Percentiles rank a stretch among this genome's conserved stretches.
Evolutionary conservation across 345 rosid species (phyloP).

Genomic region (Eucalyptus caleyi): DNA sequence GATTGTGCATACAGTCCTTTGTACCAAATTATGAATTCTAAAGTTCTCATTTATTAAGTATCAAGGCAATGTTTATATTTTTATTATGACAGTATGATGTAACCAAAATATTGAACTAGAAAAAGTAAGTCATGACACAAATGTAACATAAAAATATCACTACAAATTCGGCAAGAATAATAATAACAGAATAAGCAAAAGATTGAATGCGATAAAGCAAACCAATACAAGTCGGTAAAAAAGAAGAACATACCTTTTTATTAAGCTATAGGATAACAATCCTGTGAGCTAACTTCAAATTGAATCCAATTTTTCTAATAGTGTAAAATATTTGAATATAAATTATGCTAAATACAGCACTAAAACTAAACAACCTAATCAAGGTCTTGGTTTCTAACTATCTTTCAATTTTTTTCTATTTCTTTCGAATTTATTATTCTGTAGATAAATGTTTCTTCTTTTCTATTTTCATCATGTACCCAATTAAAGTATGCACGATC

Average conservation of each 20-base stretch:
- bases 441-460: no score
- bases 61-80: background rate
- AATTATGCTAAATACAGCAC: background rate
- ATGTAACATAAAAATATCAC: background rate
- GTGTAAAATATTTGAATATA: no score
- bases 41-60: no score
- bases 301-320: background rate
- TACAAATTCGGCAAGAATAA: background rate
- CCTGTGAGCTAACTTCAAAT: background rate
- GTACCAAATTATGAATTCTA: background rate
- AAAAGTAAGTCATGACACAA: background rate
- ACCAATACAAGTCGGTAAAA: fast-evolving
- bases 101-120: background rate
- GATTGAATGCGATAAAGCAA: background rate
- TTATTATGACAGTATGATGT: background rate
- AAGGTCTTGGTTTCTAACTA: background rate
- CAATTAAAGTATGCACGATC: background rate
- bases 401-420: background rate
- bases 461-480: background rate
- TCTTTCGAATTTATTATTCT: no score
- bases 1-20: background rate
- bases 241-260: background rate
- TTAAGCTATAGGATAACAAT: background rate
- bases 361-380: background rate
- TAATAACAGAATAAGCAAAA: no score